Evolutionary conservation across 805 yeast species (phyloP), one percentile per base, ranked within the genome.

Genomic region (Lipomyces spencermartinsiae): DNA sequence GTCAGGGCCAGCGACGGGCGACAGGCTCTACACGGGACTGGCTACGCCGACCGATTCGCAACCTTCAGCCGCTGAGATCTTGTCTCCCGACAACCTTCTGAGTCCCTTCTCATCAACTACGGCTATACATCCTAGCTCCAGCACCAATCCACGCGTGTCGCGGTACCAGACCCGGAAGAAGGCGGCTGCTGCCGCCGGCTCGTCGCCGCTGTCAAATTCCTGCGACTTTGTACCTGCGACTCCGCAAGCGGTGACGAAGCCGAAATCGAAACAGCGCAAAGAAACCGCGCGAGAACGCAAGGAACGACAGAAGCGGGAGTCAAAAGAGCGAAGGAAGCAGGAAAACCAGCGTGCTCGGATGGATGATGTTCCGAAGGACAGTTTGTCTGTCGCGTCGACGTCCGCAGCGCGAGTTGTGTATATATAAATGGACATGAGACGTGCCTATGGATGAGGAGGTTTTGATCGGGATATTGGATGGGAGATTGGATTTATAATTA

Each of bases 241-340:
- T 33, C 58, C 14, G n/a, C 57, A 43, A 9, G 59, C 25, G 9
- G n/a, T 9, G 16, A 19, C 60, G 35, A 53, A 43, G 49, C 60
- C 70, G 19, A 16, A 43, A 43, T 43, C 49, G 22, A 25, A 25
- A 9, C 60, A 58, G 22, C 56, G 67, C n/a, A 68, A 65, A 54
- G 69, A 65, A 33, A 66, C 70, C 7, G 70, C 72, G 14, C 65
- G 73, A 6, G 69, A 70, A 57, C 61, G 71, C 16, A 70, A 70
- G 49, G 73, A 70, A 43, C 69, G 71, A 7, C 73, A 70, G 51
- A 70, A 70, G 58, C 69, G 67, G 16, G 73, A 70, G 56, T 54
- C 71, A 19, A 65, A 61, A 37, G 71, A 64, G 46, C 66, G 73
- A 37, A 59, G 62, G 22, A 60, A 55, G 43, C 49, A 22, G 10